Conservation (phyloP, 192 early-diverging fungal genomes). For the Gaertneriomyces sp. region DNA sequence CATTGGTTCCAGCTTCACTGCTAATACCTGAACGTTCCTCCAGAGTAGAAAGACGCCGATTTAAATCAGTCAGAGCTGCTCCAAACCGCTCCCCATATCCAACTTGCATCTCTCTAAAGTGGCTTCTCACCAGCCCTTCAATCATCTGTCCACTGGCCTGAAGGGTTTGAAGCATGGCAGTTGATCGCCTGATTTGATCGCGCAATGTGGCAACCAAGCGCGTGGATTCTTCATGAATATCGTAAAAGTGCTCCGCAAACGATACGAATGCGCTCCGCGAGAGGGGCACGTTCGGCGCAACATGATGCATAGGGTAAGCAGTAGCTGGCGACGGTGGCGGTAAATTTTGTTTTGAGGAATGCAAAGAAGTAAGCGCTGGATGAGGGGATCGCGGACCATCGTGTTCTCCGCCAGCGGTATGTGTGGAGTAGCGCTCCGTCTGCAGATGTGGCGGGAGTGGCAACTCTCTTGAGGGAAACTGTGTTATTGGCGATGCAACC, state of each 20-base stretch:
- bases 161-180: slow-evolving; percentile 68
- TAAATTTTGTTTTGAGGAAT: background rate
- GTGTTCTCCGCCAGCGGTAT: background rate
- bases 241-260: slow-evolving; percentile 52
- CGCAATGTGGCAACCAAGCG: slow-evolving; percentile 64
- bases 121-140: slow-evolving; percentile 70
- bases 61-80: slow-evolving; percentile 51
- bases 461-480: slow-evolving; percentile 36
- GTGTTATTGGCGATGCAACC: slow-evolving; percentile 25
- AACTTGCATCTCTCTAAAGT: slow-evolving; percentile 70
- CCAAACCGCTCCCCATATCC: slow-evolving; percentile 55
- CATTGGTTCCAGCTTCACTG: no score
- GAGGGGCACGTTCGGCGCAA: slow-evolving; percentile 37
- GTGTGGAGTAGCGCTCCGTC: background rate
- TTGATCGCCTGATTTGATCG: slow-evolving; percentile 71
- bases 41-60: slow-evolving; percentile 37
- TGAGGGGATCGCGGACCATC: slow-evolving; percentile 10
- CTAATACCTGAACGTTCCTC: slow-evolving; percentile 22
- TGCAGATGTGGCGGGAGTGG: slow-evolving; percentile 29
- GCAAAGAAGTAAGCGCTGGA: slow-evolving; percentile 16
- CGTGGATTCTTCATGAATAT: slow-evolving; percentile 55
- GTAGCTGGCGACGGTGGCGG: slow-evolving; percentile 23
- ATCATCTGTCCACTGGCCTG: slow-evolving; percentile 72
- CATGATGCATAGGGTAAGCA: slow-evolving; percentile 12
- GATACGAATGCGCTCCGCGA: slow-evolving; percentile 17